Evolutionary conservation across 495 filamentous ascomycete species (phyloP), one percentile per base, ranked within the genome.

Genomic region (Annulohypoxylon maeteangense): DNA sequence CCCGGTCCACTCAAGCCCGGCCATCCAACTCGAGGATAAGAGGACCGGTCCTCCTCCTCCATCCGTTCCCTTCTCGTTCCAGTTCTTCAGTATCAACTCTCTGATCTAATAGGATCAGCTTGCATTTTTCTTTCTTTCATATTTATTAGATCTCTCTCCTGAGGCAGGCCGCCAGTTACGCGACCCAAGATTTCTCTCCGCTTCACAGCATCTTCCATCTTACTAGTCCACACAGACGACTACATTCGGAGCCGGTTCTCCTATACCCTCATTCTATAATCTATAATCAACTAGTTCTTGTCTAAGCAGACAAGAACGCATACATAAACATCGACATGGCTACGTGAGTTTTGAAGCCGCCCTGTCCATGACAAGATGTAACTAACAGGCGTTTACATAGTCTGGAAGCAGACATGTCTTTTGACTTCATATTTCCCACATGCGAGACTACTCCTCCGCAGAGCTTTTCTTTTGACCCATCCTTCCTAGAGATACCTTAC

Each of bases 391-490:
- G 7, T 34, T 55, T 11, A 23, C 56, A 36, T 47, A 85, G 83
- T 83, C 81, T 84, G 79, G 82, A 75, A 82, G 79, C 75, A 78
- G 82, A 79, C 79, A 79, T 85, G 77, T 76, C 82, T 56, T 86
- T 86, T 74, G 85, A 87, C 77, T 87, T 84, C 75, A 79, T 75
- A 65, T 85, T 83, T 71, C 78, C 82, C 31, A 74, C 78, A 68
- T 83, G 79, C 80, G 82, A 82, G 72, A 79, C 83, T 42, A 73
- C 69, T 66, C 82, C 83, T 22, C 82, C 83, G 59, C 83, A 83
- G 75, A 83, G 78, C 76, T 87, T 86, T 75, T 79, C 82, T 60
- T 87, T 87, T 81, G 86, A 86, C 38, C 80, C 86, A 55, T 83
- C 84, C 68, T 81, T 84, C 42, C 84, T 82, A 61, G 83, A 81